phyloP scores from a whole-genome alignment of 108 stramenopile genomes.

The Aurantiochytrium sp. region DNA sequence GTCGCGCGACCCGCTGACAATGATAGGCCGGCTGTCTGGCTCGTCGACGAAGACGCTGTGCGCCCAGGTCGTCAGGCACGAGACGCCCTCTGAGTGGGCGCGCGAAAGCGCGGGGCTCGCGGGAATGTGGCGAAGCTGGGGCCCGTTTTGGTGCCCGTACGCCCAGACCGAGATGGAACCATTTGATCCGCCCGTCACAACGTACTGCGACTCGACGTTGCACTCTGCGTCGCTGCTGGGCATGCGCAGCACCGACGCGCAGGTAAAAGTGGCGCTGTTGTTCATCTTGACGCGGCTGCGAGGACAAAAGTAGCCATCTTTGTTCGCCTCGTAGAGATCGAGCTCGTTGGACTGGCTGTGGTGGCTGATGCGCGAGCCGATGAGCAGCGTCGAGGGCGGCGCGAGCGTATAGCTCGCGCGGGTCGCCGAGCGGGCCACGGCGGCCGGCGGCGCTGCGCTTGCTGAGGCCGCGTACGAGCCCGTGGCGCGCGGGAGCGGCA shows the following conservation, averaged over 20 bases:
- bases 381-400: not conserved
- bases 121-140: not conserved
- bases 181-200: not conserved
- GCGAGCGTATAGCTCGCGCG: not conserved
- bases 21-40: not conserved
- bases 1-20: not conserved
- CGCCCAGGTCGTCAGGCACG: not conserved
- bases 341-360: not conserved
- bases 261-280: not conserved
- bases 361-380: not conserved
- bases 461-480: no score
- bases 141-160: not conserved
- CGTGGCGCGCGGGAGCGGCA: no score
- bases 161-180: not conserved
- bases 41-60: not conserved
- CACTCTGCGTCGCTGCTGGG: not conserved
- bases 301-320: not conserved
- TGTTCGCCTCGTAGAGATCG: not conserved
- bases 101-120: not conserved
- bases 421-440: not conserved
- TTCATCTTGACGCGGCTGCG: not conserved
- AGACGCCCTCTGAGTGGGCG: not conserved
- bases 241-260: not conserved
- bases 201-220: not conserved
- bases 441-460: not conserved